phyloP scores from a whole-genome alignment of 2,329 filamentous ascomycete genomes.

The Venturia asperata region DNA sequence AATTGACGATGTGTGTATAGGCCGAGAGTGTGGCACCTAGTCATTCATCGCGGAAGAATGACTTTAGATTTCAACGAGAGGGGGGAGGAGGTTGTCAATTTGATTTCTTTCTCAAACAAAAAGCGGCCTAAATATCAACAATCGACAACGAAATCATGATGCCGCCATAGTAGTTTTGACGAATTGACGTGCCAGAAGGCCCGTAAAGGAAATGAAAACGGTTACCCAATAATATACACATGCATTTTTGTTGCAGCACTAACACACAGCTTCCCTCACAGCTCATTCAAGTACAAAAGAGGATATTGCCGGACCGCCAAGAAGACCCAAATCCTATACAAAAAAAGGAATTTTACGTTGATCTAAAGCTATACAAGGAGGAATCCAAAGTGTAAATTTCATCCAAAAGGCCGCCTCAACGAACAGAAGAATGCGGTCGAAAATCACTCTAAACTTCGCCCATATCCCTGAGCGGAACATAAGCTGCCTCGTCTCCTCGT shows the following conservation, averaged over 20 bases:
- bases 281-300: background rate
- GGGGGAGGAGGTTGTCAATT: too few species aligned
- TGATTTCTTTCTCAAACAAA: too few species aligned
- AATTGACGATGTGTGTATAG: too few species aligned
- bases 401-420: background rate
- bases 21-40: too few species aligned
- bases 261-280: background rate
- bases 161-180: too few species aligned
- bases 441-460: conserved; percentile 23
- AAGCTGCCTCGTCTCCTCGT: conserved; percentile 35
- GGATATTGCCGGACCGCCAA: background rate
- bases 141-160: too few species aligned
- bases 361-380: background rate
- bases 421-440: background rate
- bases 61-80: too few species aligned
- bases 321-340: background rate
- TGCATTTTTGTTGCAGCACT: background rate
- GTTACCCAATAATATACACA: background rate
- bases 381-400: background rate
- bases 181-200: too few species aligned
- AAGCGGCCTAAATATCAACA: too few species aligned
- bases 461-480: conserved; percentile 41
- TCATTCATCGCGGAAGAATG: too few species aligned
- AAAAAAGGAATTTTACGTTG: background rate
- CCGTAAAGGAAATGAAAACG: too few species aligned